These are phyloP conservation scores for Diospyros lotus DNA, from an alignment of 148 eudicot genomes.

Conservation along the genomic window DNA sequence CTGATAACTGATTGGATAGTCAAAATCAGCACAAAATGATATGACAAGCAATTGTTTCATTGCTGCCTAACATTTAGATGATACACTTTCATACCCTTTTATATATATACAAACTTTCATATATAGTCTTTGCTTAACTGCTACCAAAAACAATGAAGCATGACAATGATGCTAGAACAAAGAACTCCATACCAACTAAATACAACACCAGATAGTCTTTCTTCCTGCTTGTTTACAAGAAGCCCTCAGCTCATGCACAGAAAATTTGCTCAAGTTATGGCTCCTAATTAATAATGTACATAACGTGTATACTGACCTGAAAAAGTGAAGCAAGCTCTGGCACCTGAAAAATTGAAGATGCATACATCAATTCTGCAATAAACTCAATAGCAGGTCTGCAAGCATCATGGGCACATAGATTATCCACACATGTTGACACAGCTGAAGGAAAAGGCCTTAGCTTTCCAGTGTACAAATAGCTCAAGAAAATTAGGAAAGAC, in stretches of 20 bases:
- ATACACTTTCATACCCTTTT: too few species aligned
- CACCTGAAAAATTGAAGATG: slow-evolving; percentile 38
- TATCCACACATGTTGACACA: slow-evolving; percentile 49
- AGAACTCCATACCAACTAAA: background rate
- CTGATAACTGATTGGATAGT: too few species aligned
- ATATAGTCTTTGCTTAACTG: background rate
- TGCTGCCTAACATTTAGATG: background rate
- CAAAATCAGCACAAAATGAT: background rate
- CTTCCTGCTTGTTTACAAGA: background rate
- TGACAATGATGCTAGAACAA: background rate
- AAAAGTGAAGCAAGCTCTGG: slow-evolving; percentile 47
- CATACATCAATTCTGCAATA: slow-evolving; percentile 44
- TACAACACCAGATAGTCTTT: background rate
- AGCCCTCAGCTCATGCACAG: background rate
- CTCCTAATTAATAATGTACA: background rate
- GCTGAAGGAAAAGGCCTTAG: slow-evolving; percentile 34
- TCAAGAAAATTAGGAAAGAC: slow-evolving; percentile 40
- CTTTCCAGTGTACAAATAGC: slow-evolving; percentile 48
- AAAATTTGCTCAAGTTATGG: background rate
- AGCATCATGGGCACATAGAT: slow-evolving; percentile 35
- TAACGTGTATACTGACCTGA: slow-evolving; percentile 27
- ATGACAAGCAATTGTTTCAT: background rate
- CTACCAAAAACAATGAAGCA: background rate
- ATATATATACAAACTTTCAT: background rate
- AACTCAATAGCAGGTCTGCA: slow-evolving; percentile 49